A percentile compares a stretch with the other conserved stretches of the same genome.
phyloP scores from a whole-genome alignment of 2,329 filamentous ascomycete genomes.

The Amphichorda felina region DNA sequence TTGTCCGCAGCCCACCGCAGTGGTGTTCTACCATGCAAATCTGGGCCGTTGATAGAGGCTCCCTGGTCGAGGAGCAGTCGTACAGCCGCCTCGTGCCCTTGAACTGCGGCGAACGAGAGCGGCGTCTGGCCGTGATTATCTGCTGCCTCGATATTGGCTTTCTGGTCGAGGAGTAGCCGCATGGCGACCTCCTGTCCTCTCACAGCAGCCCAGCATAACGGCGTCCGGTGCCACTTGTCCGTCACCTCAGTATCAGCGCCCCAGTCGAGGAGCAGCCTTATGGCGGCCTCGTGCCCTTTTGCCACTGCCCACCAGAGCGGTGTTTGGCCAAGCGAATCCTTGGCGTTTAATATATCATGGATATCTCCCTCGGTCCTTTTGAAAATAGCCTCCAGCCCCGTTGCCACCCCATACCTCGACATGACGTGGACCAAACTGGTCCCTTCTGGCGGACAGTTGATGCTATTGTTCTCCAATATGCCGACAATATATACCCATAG shows the following conservation, averaged over 20 bases:
- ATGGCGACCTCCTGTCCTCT: conserved; percentile 2
- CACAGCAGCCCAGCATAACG: conserved; percentile 6
- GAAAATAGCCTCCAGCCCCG: neutral
- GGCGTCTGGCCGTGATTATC: conserved; percentile 8
- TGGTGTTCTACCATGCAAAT: too few species aligned
- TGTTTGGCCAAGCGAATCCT: neutral
- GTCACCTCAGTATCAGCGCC: conserved; percentile 8
- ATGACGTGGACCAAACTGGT: too few species aligned
- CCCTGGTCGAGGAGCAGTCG: too few species aligned
- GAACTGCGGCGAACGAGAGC: conserved; percentile 6
- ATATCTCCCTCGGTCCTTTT: neutral
- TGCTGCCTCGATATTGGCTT: conserved; percentile 8
- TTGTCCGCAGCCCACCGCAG: too few species aligned
- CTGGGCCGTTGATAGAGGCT: too few species aligned
- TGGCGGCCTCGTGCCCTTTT: conserved; percentile 2
- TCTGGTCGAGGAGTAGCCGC: conserved; percentile 6
- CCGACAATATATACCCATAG: too few species aligned
- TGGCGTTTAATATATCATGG: neutral
- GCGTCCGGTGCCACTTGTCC: conserved; percentile 7
- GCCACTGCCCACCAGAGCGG: neutral
- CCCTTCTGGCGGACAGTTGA: too few species aligned
- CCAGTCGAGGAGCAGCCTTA: conserved; percentile 5
- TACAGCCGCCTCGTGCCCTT: conserved; percentile 8
- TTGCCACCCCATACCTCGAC: neutral
- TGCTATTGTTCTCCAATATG: too few species aligned